Conservation (phyloP, 2,329 filamentous ascomycete species). For the Malbranchea cinnamomea region DNA sequence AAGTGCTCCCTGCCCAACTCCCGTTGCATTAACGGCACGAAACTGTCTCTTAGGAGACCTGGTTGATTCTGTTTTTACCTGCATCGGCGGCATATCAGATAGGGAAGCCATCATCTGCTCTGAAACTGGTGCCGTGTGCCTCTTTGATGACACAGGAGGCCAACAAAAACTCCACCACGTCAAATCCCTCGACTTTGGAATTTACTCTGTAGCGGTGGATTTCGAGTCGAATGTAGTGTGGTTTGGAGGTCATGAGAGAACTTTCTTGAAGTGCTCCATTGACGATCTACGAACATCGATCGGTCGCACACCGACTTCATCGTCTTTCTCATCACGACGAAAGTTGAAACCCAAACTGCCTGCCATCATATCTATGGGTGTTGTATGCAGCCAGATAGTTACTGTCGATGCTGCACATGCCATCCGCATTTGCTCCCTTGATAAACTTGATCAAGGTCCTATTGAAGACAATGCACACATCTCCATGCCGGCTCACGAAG, state of each 20-base stretch:
- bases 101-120: constrained; percentile 69
- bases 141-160: constrained; percentile 62
- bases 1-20: constrained; percentile 42
- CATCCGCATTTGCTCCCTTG: constrained; percentile 48
- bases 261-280: constrained; percentile 34
- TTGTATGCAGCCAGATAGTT: constrained; percentile 50
- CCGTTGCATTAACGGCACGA: constrained; percentile 64
- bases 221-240: constrained; percentile 43
- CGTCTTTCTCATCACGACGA: constrained; percentile 12
- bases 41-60: constrained; percentile 75
- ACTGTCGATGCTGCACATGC: constrained; percentile 62
- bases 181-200: constrained; percentile 49
- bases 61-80: constrained; percentile 72
- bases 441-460: constrained; percentile 18
- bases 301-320: constrained; percentile 10
- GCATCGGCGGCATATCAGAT: constrained; percentile 56
- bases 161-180: constrained; percentile 56
- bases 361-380: constrained; percentile 51
- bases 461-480: constrained; percentile 16
- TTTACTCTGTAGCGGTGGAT: constrained; percentile 51
- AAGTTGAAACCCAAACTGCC: constrained; percentile 18
- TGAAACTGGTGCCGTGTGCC: constrained; percentile 76
- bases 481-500: constrained; percentile 41
- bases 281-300: constrained; percentile 23
- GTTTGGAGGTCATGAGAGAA: constrained; percentile 52